These are phyloP conservation scores for Fagopyrum esculentum DNA, from an alignment of 148 eudicot genomes.

Conservation along the genomic window DNA sequence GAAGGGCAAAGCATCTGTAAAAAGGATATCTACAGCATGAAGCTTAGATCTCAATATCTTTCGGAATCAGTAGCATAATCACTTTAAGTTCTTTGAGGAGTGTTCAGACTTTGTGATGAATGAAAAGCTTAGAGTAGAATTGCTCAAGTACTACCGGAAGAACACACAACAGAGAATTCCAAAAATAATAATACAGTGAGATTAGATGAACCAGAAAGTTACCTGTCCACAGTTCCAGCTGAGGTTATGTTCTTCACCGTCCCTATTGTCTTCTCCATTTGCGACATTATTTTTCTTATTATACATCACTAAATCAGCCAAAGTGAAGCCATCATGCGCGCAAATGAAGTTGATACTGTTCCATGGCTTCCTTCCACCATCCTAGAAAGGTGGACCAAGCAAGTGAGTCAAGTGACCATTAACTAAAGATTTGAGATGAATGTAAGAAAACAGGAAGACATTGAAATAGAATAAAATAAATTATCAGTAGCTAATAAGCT, in stretches of 20 bases:
- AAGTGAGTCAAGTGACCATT: not conserved
- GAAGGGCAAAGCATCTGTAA: not conserved
- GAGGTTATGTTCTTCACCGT: conserved; percentile 95
- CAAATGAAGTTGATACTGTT: conserved; percentile 88
- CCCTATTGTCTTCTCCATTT: conserved; percentile 93
- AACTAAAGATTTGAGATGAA: not conserved
- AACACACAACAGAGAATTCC: not conserved
- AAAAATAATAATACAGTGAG: not conserved
- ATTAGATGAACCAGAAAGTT: conserved; percentile 8
- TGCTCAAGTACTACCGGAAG: not conserved
- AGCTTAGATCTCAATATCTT: not conserved
- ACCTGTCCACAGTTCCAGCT: conserved; percentile 99
- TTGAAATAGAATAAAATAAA: not conserved
- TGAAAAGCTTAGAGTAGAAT: not conserved
- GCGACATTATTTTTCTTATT: conserved; percentile 85
- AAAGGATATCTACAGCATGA: not conserved
- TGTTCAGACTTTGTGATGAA: not conserved
- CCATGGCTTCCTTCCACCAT: conserved; percentile 98
- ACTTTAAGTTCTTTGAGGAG: not conserved
- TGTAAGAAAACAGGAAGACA: not conserved
- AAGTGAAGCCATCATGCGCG: conserved; percentile 96
- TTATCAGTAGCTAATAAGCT: not conserved
- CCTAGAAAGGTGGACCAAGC: conserved; percentile 27
- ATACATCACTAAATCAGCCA: conserved; percentile 87
- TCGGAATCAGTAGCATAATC: not conserved